Percentiles rank a stretch among this genome's conserved stretches.
These are phyloP conservation scores for Lactifluus echinatus DNA, from an alignment of 768 basidiomycete genomes.

Conservation along the genomic window DNA sequence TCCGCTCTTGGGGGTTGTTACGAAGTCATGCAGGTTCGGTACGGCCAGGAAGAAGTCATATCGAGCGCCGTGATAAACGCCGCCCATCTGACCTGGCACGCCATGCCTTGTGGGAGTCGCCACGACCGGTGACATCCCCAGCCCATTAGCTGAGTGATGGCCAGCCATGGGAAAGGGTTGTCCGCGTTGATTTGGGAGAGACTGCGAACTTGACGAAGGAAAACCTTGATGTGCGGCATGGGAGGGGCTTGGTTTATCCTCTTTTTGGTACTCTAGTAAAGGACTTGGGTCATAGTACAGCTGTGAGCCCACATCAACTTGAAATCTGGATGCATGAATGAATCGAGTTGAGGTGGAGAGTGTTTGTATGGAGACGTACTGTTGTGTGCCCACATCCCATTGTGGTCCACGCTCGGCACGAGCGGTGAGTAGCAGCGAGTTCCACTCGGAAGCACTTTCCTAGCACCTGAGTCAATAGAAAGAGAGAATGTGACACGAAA, in stretches of 20 bases:
- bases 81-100: slow-evolving; percentile 23
- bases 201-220: slow-evolving; percentile 20
- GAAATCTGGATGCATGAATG: slow-evolving; percentile 41
- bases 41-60: no score
- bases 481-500: background rate
- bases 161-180: slow-evolving; percentile 8
- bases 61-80: no score
- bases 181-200: slow-evolving; percentile 7
- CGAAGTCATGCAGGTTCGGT: no score
- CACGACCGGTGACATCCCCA: slow-evolving; percentile 15
- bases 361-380: slow-evolving; percentile 43
- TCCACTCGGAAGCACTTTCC: slow-evolving; percentile 84
- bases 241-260: slow-evolving; percentile 16
- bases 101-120: slow-evolving; percentile 25
- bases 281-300: slow-evolving; percentile 63
- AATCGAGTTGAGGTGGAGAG: background rate
- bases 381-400: slow-evolving; percentile 82
- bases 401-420: slow-evolving; percentile 78
- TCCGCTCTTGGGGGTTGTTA: no score
- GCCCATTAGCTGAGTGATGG: slow-evolving; percentile 19
- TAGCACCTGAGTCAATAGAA: slow-evolving; percentile 17
- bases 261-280: slow-evolving; percentile 25
- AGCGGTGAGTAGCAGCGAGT: slow-evolving; percentile 68
- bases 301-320: slow-evolving; percentile 64
- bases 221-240: background rate